A percentile compares a stretch with the other conserved stretches of the same genome.
phyloP scores from a whole-genome alignment of 176 grass and related monocot species.

The Oryza australiensis region DNA sequence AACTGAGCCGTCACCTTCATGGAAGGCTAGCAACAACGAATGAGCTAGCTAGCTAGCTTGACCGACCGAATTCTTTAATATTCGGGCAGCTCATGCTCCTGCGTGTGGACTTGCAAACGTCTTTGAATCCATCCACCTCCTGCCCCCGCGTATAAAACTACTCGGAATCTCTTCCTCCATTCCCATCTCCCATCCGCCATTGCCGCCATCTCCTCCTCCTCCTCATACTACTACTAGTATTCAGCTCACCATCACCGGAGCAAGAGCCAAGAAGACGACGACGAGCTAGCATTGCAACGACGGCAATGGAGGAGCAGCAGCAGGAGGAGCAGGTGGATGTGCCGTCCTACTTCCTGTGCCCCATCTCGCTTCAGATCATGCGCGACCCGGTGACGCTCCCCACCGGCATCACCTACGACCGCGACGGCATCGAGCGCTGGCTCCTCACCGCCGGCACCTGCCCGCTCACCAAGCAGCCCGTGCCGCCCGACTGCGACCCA shows the following conservation, averaged over 20 bases:
- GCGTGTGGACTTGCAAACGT: slow-evolving; percentile 34
- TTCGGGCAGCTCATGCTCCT: neutral
- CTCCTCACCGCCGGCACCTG: slow-evolving; percentile 58
- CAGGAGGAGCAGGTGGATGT: slow-evolving; percentile 38
- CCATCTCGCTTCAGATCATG: slow-evolving; percentile 81
- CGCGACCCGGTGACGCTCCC: slow-evolving; percentile 75
- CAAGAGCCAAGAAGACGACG: neutral
- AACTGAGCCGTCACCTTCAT: neutral
- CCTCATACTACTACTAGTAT: too few relatives aligned
- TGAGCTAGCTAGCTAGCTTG: neutral
- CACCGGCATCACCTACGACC: slow-evolving; percentile 93
- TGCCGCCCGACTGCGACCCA: slow-evolving; percentile 44
- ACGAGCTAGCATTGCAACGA: neutral
- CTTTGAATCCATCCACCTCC: slow-evolving; percentile 24
- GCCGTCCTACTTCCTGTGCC: slow-evolving; percentile 75
- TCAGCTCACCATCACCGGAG: neutral
- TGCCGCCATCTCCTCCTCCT: neutral
- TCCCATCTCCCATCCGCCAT: neutral
- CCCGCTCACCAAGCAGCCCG: slow-evolving; percentile 74
- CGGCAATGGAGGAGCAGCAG: slow-evolving; percentile 21
- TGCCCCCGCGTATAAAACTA: neutral
- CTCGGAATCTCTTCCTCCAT: neutral
- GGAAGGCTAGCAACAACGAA: slow-evolving; percentile 18
- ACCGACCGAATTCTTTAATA: neutral
- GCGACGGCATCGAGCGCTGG: slow-evolving; percentile 82